Evolutionary conservation across 208 protist species (phyloP).

Genomic region (Plasmodiophora brassicae): DNA sequence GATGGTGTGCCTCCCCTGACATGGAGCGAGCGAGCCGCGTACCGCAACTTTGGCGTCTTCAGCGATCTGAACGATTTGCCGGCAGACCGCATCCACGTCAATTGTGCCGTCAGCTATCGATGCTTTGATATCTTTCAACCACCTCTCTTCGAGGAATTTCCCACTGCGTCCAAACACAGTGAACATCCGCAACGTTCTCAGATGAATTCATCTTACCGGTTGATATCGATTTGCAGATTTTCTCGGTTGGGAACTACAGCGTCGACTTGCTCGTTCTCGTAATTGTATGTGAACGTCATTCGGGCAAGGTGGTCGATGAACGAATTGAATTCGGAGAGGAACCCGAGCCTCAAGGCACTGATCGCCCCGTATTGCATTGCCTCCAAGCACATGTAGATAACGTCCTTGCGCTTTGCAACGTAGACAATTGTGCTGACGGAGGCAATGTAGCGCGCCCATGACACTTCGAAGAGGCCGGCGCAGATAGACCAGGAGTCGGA

Average conservation of each 20-base stretch:
- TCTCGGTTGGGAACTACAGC: background rate
- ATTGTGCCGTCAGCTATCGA: background rate
- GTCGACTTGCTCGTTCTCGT: background rate
- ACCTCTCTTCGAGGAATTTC: background rate
- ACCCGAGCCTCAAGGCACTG: background rate
- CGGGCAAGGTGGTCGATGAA: conserved; percentile 24
- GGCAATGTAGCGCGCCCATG: conserved; percentile 12
- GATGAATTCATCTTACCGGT: background rate
- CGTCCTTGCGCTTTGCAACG: background rate
- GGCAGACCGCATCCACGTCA: background rate
- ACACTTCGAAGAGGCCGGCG: background rate
- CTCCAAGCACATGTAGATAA: conserved; percentile 26
- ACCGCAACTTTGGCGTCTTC: background rate
- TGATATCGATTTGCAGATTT: conserved; percentile 14
- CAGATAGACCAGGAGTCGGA: background rate
- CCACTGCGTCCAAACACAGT: background rate
- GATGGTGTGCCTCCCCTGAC: background rate
- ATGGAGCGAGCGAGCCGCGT: background rate
- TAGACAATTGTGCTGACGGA: conserved; percentile 18
- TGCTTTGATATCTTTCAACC: conserved; percentile 24
- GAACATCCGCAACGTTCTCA: background rate
- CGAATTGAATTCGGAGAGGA: background rate
- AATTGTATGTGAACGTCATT: conserved; percentile 11
- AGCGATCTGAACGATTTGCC: background rate
- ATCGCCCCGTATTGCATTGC: conserved; percentile 18